Base-by-base conservation (phyloP, 1,284 basidiomycete genomes). In the Cutaneotrichosporon mucoides region DNA sequence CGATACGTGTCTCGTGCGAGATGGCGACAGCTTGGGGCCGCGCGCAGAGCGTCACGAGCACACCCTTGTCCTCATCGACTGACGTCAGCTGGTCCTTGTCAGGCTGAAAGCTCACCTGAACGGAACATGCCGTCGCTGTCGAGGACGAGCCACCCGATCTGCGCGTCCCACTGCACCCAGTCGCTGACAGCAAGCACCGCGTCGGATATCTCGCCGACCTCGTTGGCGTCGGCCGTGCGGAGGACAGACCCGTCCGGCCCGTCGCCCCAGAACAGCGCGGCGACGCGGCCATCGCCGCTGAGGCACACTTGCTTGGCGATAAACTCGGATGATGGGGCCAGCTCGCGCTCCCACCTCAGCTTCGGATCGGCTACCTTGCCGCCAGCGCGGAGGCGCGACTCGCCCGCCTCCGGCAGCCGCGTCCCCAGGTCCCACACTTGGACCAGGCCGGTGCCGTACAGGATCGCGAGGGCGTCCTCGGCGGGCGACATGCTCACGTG, bases 381-480 rank as follows among this genome's bases (percentile, higher is more conserved):
- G 0, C 81, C 82, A 3, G 85, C 85, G n/a, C 84, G 81, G 36
- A 76, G 53, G 47, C 60, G 67, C 38, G 73, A 75, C 5, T 67
- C 68, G 5, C 81, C 81, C 16, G 86, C 68, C 34, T 68, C 70
- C 5, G 72, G 71, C 6, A 78, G 76, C 8, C 85, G 82, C 0
- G 87, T 90, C 42, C 82, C 79, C 35, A 93, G 79, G 43, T 84
- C 79, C 84, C 87, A 93, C 2, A 92, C 65, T 57, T 88, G 84
- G 4, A 89, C 73, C 5, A 49, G 40, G 0, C 78, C 79, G 35
- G 76, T 71, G 2, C 71, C 61, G 60, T 86, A 90, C 1, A 96
- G 79, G 1, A 86, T 73, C 5, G 84, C 86, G 2, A 95, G 73
- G 1, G 83, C 71, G 63, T 93, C 88, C 6, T 80, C 75, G 12